Conservation (phyloP, 345 rosid genomes). For the Melaleuca quinquenervia region DNA sequence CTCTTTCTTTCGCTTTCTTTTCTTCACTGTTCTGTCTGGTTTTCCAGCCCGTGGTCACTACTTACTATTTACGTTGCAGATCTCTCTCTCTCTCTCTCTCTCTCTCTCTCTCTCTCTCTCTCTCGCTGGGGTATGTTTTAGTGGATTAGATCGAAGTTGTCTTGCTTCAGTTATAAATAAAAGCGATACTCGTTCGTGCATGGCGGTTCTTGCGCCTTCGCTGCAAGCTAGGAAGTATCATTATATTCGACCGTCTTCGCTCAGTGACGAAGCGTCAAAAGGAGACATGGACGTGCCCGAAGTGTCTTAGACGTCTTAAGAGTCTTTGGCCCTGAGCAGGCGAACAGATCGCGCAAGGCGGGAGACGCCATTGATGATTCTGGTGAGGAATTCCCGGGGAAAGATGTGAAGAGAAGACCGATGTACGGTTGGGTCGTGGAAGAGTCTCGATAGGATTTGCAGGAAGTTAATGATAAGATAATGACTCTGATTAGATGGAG, state of each 20-base stretch:
- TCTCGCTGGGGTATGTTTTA: neutral
- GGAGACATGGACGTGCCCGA: neutral
- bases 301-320: neutral
- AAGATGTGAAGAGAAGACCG: neutral
- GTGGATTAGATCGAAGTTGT: neutral
- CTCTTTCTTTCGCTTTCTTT: neutral
- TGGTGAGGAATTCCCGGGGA: neutral
- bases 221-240: neutral
- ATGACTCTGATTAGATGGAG: neutral
- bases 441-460: neutral
- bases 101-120: neutral
- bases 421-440: neutral
- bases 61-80: neutral
- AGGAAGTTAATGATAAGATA: neutral
- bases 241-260: neutral
- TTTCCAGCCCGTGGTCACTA: neutral
- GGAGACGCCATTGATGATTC: neutral
- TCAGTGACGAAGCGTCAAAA: neutral
- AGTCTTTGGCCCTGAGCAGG: neutral
- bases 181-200: neutral
- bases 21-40: neutral
- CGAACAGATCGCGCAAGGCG: neutral
- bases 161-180: neutral
- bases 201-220: neutral
- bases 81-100: too few relatives aligned